Conservation (phyloP, 177 flowering plant species). For the Vitis hybrid region DNA sequence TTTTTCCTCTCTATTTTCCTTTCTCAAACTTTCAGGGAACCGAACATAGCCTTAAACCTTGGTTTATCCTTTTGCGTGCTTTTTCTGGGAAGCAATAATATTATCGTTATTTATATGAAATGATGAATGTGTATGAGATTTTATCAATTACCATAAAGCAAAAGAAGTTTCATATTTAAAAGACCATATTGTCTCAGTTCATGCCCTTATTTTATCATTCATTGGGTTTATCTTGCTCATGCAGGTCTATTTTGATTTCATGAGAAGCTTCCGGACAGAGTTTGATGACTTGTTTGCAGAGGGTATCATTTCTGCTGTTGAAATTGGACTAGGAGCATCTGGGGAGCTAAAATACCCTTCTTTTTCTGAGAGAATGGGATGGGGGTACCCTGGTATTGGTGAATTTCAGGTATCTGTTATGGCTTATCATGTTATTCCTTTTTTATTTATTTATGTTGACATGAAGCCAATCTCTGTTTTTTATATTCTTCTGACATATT, state of each 20-base stretch:
- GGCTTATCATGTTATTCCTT: slow-evolving; percentile 4
- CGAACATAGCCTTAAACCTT: no score
- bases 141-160: no score
- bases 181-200: neutral
- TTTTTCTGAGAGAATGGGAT: slow-evolving; percentile 74
- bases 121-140: no score
- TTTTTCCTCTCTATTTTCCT: no score
- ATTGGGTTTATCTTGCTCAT: slow-evolving; percentile 8
- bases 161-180: no score
- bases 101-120: no score
- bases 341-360: slow-evolving; percentile 85
- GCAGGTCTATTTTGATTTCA: slow-evolving; percentile 86
- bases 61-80: no score
- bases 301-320: slow-evolving; percentile 65
- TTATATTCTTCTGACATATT: no score
- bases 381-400: slow-evolving; percentile 95
- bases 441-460: neutral
- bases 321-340: slow-evolving; percentile 82
- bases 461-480: no score
- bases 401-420: slow-evolving; percentile 89
- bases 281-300: slow-evolving; percentile 84
- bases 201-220: neutral
- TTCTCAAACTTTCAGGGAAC: no score
- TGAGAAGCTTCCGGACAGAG: slow-evolving; percentile 88
- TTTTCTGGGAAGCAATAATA: no score